A percentile compares a stretch with the other conserved stretches of the same genome.
Evolutionary conservation across 225 moss, liverwort and hornwort species (phyloP).

Genomic region (Pseudoscleropodium purum): DNA sequence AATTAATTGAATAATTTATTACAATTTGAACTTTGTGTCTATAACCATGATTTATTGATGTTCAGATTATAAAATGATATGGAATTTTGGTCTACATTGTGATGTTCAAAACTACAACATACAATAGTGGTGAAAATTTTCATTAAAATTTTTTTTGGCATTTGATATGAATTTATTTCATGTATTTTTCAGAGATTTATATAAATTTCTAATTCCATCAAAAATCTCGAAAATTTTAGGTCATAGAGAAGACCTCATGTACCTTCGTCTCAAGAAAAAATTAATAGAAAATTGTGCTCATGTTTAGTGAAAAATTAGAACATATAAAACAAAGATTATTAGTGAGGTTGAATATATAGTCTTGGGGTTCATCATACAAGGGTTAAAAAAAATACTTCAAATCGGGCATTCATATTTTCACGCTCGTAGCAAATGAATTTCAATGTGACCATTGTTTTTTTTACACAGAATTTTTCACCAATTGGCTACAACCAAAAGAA

Average conservation of each 20-base stretch:
- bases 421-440: fast-evolving
- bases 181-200: background rate
- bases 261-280: background rate
- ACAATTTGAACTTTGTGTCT: background rate
- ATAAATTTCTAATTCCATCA: background rate
- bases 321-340: background rate
- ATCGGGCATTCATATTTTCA: fast-evolving
- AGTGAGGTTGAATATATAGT: background rate
- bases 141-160: no score
- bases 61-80: background rate
- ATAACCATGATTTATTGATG: no score
- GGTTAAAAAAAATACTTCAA: background rate
- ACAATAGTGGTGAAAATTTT: background rate
- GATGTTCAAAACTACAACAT: background rate
- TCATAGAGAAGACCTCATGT: background rate
- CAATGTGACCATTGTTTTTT: no score
- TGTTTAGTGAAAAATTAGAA: background rate
- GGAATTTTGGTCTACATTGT: background rate
- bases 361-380: fast-evolving
- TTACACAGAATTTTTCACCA: fast-evolving
- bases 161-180: background rate
- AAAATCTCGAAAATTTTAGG: background rate
- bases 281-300: background rate
- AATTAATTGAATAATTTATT: no score
- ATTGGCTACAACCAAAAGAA: no score